phyloP scores from a whole-genome alignment of 352 stramenopile genomes.

The Globisporangium iwayamae region DNA sequence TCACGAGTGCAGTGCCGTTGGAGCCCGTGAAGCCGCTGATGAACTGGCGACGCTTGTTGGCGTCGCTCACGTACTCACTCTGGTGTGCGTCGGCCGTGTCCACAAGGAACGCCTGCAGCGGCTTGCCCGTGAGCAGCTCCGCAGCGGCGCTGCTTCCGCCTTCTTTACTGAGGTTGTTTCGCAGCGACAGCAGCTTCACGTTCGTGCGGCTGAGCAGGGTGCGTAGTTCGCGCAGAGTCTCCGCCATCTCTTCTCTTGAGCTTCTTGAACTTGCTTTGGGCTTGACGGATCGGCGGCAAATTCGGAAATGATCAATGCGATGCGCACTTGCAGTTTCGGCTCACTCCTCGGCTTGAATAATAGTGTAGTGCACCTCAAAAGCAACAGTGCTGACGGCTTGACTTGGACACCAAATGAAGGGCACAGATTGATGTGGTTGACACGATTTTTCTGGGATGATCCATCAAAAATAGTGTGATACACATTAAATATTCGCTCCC shows the following conservation, averaged over 20 bases:
- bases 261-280: background rate
- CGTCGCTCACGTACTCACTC: conserved; percentile 97
- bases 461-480: conserved; percentile 11
- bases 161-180: conserved; percentile 53
- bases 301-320: no score
- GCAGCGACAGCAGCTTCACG: conserved; percentile 60
- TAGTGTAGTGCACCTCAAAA: no score
- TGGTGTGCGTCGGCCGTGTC: conserved; percentile 97
- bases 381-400: no score
- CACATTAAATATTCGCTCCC: conserved; percentile 2
- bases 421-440: no score
- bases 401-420: no score
- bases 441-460: background rate
- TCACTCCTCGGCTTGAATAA: no score
- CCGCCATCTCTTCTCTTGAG: conserved; percentile 30
- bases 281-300: no score
- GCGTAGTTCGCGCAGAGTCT: conserved; percentile 67
- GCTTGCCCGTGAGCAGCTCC: conserved; percentile 33
- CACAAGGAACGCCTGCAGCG: conserved; percentile 91
- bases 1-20: conserved; percentile 92
- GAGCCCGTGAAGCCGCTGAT: conserved; percentile 97
- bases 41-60: conserved; percentile 95
- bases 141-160: conserved; percentile 1
- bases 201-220: conserved; percentile 59
- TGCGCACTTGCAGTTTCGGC: no score